Evolutionary conservation across 2,329 filamentous ascomycete genomes (phyloP).

Genomic region (Daldinia sp.): DNA sequence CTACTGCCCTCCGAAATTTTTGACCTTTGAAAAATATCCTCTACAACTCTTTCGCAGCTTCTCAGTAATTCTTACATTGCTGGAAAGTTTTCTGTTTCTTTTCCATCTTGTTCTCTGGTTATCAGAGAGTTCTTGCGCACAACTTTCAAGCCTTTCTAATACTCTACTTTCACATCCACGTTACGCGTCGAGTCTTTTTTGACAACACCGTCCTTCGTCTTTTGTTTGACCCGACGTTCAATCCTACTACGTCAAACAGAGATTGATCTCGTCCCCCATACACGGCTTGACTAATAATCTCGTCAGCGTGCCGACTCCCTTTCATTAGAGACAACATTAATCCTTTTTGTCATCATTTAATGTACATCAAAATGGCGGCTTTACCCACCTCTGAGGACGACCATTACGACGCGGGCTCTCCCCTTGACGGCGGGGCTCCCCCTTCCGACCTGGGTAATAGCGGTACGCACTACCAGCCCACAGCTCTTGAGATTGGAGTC

Average conservation of each 20-base stretch:
- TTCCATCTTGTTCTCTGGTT: neutral
- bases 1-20: neutral
- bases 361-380: slow-evolving; percentile 17
- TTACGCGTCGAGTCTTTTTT: slow-evolving; percentile 11
- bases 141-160: slow-evolving; percentile 6
- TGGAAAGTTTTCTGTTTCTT: neutral
- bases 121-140: slow-evolving; percentile 14
- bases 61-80: slow-evolving; percentile 1
- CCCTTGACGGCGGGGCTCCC: slow-evolving; percentile 46
- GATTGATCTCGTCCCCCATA: slow-evolving; percentile 23
- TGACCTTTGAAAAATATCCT: neutral
- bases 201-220: slow-evolving; percentile 11
- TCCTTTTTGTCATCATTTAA: neutral
- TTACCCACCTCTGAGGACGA: slow-evolving; percentile 5
- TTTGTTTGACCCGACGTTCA: slow-evolving; percentile 12
- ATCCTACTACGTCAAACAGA: slow-evolving; percentile 35
- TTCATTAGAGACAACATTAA: neutral
- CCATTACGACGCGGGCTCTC: slow-evolving; percentile 46
- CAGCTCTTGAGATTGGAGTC: slow-evolving; percentile 48
- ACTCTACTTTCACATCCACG: neutral
- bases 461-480: slow-evolving; percentile 33
- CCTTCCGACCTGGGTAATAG: slow-evolving; percentile 39
- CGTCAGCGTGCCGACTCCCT: slow-evolving; percentile 36
- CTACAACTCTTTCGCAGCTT: neutral
- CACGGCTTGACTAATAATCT: slow-evolving; percentile 36